phyloP scores from a whole-genome alignment of 176 grass and related monocot species.

The Zoysia pacifica region DNA sequence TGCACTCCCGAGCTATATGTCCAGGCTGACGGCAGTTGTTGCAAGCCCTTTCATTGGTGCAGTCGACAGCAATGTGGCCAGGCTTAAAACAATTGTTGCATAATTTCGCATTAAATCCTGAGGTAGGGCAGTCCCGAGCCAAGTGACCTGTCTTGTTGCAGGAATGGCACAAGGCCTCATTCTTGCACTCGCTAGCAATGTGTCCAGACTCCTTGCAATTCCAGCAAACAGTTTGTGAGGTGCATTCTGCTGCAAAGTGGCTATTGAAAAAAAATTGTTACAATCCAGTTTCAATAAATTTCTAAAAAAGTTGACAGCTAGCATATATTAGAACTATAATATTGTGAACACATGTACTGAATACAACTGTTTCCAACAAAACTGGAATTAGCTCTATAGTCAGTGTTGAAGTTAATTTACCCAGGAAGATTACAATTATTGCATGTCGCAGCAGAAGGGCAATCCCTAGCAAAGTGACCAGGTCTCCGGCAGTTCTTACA shows the following conservation, averaged over 20 bases:
- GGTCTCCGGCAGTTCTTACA: constrained; percentile 92
- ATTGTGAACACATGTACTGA: constrained; percentile 2
- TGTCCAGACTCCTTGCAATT: constrained; percentile 90
- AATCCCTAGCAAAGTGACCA: constrained; percentile 84
- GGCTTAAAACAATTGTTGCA: constrained; percentile 91
- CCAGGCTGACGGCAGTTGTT: constrained; percentile 90
- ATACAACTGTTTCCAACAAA: background rate
- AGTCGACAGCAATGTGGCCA: constrained; percentile 79
- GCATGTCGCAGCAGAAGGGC: constrained; percentile 68
- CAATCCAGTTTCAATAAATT: constrained; percentile 21
- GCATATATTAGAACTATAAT: constrained; percentile 1
- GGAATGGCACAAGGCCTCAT: constrained; percentile 75
- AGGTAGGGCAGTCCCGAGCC: constrained; percentile 69
- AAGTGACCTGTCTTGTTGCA: constrained; percentile 86
- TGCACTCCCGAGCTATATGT: constrained; percentile 85
- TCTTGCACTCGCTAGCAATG: constrained; percentile 79
- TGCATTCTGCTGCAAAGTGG: constrained; percentile 82
- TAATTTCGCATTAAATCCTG: constrained; percentile 52
- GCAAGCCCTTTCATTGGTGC: constrained; percentile 82
- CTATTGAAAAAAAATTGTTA: constrained; percentile 36
- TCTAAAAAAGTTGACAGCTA: constrained; percentile 20
- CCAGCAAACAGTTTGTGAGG: constrained; percentile 74
- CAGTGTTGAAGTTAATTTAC: constrained; percentile 44
- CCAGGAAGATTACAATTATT: constrained; percentile 87
- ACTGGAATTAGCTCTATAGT: constrained; percentile 16